phyloP scores from a whole-genome alignment of 2,329 filamentous ascomycete genomes.

The Colletotrichum paranaense region DNA sequence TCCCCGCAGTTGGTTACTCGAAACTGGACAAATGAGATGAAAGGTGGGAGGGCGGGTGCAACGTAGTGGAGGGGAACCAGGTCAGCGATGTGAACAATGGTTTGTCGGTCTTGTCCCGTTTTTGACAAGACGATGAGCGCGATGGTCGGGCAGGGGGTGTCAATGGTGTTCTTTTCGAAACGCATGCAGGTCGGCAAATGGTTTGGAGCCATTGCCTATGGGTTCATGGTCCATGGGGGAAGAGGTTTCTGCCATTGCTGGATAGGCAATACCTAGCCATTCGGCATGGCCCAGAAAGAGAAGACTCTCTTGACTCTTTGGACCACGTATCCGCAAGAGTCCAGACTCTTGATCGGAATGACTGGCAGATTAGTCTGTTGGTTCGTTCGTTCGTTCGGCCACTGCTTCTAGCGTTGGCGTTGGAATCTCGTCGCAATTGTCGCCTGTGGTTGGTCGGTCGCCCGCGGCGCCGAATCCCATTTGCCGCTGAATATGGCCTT shows the following conservation, averaged over 20 bases:
- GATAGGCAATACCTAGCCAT: background rate
- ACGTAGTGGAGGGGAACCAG: slow-evolving; percentile 27
- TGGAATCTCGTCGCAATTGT: background rate
- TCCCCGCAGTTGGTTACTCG: slow-evolving; percentile 26
- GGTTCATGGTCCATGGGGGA: background rate
- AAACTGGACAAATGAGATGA: slow-evolving; percentile 29
- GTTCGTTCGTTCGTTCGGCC: background rate
- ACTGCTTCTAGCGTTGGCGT: background rate
- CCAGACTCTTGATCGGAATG: background rate
- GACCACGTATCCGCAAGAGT: background rate
- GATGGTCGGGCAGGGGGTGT: background rate
- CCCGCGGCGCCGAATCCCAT: background rate
- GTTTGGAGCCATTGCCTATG: background rate
- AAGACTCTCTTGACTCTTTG: background rate
- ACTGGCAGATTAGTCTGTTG: background rate
- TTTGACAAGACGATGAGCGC: background rate
- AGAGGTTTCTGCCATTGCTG: background rate
- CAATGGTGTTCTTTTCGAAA: slow-evolving; percentile 6
- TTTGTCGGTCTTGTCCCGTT: slow-evolving; percentile 18
- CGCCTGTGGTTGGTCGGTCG: background rate
- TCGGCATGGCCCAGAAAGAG: background rate
- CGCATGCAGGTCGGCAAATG: slow-evolving; percentile 5
- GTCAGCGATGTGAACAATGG: slow-evolving; percentile 11
- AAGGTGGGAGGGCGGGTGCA: slow-evolving; percentile 22
- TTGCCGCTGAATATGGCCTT: background rate